phyloP scores from a whole-genome alignment of 352 stramenopile species.

The Phytophthora chlamydospora region DNA sequence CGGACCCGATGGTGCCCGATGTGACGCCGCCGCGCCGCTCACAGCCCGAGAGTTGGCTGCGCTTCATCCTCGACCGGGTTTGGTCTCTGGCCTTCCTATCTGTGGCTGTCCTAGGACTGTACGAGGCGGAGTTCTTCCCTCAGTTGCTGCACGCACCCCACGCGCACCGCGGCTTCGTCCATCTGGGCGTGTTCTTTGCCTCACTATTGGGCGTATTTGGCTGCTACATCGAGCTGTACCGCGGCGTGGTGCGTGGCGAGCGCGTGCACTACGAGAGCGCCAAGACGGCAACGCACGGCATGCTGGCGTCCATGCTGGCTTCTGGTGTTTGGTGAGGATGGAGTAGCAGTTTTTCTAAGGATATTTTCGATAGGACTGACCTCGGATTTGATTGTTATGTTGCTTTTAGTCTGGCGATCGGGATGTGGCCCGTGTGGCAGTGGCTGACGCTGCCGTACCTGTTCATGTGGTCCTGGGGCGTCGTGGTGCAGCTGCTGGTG shows the following conservation, averaged over 20 bases:
- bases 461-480: slow-evolving; percentile 86
- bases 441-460: slow-evolving; percentile 78
- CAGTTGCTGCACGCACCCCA: slow-evolving; percentile 57
- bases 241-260: slow-evolving; percentile 58
- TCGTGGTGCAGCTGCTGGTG: slow-evolving; percentile 73
- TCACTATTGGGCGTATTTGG: slow-evolving; percentile 65
- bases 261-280: slow-evolving; percentile 66
- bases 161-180: slow-evolving; percentile 61
- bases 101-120: slow-evolving; percentile 55
- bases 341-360: slow-evolving; percentile 3
- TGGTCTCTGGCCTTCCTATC: slow-evolving; percentile 65
- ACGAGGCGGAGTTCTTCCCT: slow-evolving; percentile 66
- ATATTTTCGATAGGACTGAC: no score
- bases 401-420: slow-evolving; percentile 59
- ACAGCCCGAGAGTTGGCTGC: slow-evolving; percentile 42
- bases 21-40: slow-evolving; percentile 14
- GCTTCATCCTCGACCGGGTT: slow-evolving; percentile 56
- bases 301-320: slow-evolving; percentile 64
- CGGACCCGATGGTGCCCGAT: slow-evolving; percentile 47
- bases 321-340: slow-evolving; percentile 54
- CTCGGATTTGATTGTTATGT: background rate
- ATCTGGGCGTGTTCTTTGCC: slow-evolving; percentile 55
- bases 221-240: slow-evolving; percentile 79
- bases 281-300: slow-evolving; percentile 70
- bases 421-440: slow-evolving; percentile 78